Conservation (phyloP, 805 yeast species). For the Kodamaea kakaduensis region DNA sequence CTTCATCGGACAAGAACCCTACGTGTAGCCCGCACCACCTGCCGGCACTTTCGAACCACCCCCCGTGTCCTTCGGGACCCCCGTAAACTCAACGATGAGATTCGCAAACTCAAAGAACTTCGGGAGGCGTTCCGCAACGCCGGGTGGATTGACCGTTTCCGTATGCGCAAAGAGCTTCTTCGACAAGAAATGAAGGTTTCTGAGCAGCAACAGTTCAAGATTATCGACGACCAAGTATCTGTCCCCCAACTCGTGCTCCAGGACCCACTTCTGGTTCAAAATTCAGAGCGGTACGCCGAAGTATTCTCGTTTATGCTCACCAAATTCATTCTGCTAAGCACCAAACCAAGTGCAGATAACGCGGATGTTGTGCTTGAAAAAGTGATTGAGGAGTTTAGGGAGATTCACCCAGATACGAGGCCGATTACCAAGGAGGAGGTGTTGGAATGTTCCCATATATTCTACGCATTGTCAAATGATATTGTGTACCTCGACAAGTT, state of each 20-base stretch:
- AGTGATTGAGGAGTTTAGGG: background rate
- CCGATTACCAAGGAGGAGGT: constrained; percentile 27
- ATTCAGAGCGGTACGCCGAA: constrained; percentile 14
- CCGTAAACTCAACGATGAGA: constrained; percentile 13
- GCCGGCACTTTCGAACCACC: background rate
- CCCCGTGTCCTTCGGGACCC: background rate
- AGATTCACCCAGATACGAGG: constrained; percentile 10
- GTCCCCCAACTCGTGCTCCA: constrained; percentile 12
- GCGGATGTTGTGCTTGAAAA: constrained; percentile 1
- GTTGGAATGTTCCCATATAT: constrained; percentile 23
- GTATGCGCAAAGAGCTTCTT: constrained; percentile 19
- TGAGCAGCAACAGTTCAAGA: constrained; percentile 16
- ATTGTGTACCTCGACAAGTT: constrained; percentile 25
- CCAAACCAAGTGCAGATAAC: background rate
- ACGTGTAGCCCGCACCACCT: too few species aligned
- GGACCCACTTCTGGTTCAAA: constrained; percentile 18
- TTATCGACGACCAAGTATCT: constrained; percentile 10
- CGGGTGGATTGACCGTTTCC: constrained; percentile 22
- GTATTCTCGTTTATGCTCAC: constrained; percentile 21
- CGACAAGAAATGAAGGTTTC: constrained; percentile 22
- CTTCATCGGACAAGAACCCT: too few species aligned
- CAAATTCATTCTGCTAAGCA: constrained; percentile 25
- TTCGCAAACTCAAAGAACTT: constrained; percentile 21
- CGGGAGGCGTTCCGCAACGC: constrained; percentile 21
- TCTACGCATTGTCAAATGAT: constrained; percentile 27